phyloP scores from a whole-genome alignment of 495 filamentous ascomycete genomes.

The Hypoxylon lienhwacheense region DNA sequence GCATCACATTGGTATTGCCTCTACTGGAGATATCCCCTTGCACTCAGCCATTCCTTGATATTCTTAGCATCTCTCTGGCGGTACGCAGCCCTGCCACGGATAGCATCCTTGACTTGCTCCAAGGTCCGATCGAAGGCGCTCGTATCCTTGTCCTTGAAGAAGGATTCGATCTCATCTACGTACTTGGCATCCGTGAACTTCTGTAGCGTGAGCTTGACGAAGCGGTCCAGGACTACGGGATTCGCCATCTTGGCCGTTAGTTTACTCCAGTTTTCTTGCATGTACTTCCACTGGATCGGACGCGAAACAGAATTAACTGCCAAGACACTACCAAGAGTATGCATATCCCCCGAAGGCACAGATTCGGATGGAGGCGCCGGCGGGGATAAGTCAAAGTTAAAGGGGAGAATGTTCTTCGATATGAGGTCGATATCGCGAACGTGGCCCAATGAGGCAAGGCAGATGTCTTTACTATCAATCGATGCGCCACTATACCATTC shows the following conservation, averaged over 20 bases:
- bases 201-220: conserved; percentile 72
- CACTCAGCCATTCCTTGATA: conserved; percentile 70
- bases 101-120: conserved; percentile 76
- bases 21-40: conserved; percentile 57
- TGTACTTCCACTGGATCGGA: conserved; percentile 75
- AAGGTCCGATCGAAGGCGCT: conserved; percentile 78
- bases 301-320: conserved; percentile 71
- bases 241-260: conserved; percentile 72
- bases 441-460: conserved; percentile 73
- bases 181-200: conserved; percentile 72
- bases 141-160: conserved; percentile 83
- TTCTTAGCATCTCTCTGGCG: conserved; percentile 67
- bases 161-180: conserved; percentile 75
- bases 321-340: conserved; percentile 72
- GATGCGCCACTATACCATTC: conserved; percentile 80
- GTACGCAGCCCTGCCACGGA: conserved; percentile 76
- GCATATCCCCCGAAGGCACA: conserved; percentile 71
- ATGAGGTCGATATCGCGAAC: conserved; percentile 69
- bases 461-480: conserved; percentile 87
- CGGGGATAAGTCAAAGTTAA: conserved; percentile 75
- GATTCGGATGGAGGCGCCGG: conserved; percentile 49
- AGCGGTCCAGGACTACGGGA: conserved; percentile 84
- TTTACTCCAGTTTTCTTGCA: conserved; percentile 74
- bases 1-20: too few relatives aligned
- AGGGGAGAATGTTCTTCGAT: conserved; percentile 70